Evolutionary conservation across 805 yeast genomes (phyloP), one percentile per base, ranked within the genome.

Genomic region (Sugiyamaella mastotermitis): DNA sequence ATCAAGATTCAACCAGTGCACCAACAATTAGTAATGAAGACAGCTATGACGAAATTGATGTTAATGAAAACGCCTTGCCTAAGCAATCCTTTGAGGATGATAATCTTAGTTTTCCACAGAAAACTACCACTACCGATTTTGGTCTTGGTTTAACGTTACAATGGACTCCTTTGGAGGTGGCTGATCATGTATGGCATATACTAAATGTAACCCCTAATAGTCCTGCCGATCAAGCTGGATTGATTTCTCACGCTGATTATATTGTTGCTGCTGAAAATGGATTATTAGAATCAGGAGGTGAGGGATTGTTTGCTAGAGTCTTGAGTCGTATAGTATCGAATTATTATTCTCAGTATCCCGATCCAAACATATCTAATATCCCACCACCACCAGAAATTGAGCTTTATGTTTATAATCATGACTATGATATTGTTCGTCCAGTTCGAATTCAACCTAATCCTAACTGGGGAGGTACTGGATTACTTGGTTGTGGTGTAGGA

Each of bases 401-500:
- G 5, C 58, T 82, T 10, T 79, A 79, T 52, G 95, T 88, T 0
- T 90, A 90, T 60, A 90, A 90, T 58, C 90, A 82, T 50, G 94
- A 83, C 52, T 81, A 77, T 52, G 92, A 90, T 55, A 71, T 82
- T 10, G 79, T 86, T 27, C 72, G 98, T 50, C 95, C 95, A 0
- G 88, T 90, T 3, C 78, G 83, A 0, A 84, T 88, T n/a, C 66
- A 73, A 38, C 82, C 85, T 2, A 64, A 71, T n/a, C 69, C 71
- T n/a, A 58, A 64, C 13, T 83, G 92, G 86, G 85, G 87, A n/a
- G 86, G 88, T 11, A 72, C 66, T 47, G 95, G 95, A 1, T 66
- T 86, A 25, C 62, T 90, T 25, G 98, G 98, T 2, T 87, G 96
- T 62, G 94, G 88, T 47, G 94, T 90, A 14, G 97, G 97, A 0